Evolutionary conservation across 345 rosid species (phyloP).

Genomic region (Salix arbutifolia): DNA sequence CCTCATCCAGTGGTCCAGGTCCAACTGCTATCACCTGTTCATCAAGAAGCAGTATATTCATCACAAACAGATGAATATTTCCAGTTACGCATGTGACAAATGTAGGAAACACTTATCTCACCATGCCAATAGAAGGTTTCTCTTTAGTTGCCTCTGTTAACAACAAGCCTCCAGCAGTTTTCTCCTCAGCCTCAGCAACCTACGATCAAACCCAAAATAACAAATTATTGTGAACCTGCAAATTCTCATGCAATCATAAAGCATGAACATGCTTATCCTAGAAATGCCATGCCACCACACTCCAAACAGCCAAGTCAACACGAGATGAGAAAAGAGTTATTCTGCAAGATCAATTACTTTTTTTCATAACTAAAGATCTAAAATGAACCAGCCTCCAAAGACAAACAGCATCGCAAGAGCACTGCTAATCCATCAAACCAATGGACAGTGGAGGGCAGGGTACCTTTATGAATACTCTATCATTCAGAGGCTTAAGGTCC

Average conservation of each 20-base stretch:
- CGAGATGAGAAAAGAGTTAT: not conserved
- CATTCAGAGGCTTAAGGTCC: conserved; percentile 91
- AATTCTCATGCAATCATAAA: not conserved
- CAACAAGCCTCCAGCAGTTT: conserved; percentile 90
- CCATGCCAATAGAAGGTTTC: conserved; percentile 88
- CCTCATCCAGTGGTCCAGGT: conserved; percentile 77
- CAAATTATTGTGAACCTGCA: not conserved
- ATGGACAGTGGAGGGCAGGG: not conserved
- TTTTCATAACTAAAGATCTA: not conserved
- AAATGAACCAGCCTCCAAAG: not conserved
- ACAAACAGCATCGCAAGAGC: not conserved
- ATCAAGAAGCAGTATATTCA: not conserved
- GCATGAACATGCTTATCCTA: not conserved
- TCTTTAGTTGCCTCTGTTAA: conserved; percentile 83
- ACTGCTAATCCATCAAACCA: not conserved
- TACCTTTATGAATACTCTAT: conserved; percentile 85
- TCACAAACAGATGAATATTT: not conserved
- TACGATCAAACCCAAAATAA: conserved; percentile 20
- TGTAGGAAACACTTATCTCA: conserved; percentile 15
- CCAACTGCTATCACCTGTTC: conserved; percentile 81
- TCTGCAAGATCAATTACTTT: not conserved
- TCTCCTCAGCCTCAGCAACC: conserved; percentile 91
- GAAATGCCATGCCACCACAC: not conserved
- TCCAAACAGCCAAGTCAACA: not conserved
- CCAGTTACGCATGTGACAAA: not conserved